Base-by-base conservation (phyloP, 371 early-diverging fungal genomes). In the Actinomucor elegans region DNA sequence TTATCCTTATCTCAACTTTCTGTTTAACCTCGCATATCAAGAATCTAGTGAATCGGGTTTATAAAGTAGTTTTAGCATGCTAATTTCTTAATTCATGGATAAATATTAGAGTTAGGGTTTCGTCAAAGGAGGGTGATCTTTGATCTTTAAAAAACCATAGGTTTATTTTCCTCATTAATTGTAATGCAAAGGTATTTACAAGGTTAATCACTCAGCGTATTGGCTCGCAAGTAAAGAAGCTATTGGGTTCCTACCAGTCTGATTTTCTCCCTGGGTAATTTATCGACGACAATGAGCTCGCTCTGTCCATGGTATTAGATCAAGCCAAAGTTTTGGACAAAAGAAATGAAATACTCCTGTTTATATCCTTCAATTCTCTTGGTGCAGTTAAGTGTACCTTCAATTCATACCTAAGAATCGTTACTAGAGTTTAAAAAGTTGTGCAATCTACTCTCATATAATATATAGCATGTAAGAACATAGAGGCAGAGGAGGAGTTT, bases 161-260 rank as follows among this genome's bases (percentile, higher is more conserved):
- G 4, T 66, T 61, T 6, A 59, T 64, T 0, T 60, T 35, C 8
- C 17, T 55, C 4, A 41, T 55, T 15, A 41, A 42, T 26, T 40
- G 44, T 5, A 64, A 71, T 32, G 59, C 57, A n/a, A 66, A 66
- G 12, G 9, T 66, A 0, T 66, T 66, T 38, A 64, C 62, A 1
- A 38, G 58, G 6, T 17, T 65, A 4, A 29, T 71, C 11, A 50
- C 55, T 3, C 27, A 43, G 12, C 28, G 55, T 1, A 21, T 68
- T 6, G 12, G 51, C 0, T 8, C 18, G 0, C 28, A 20, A 8
- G 14, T 36, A 2, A 17, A 24, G 24, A 5, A 10, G 1, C 23
- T 48, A 6, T 43, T 69, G 9, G 49, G 41, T 20, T 43, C 45
- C 9, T 53, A 24, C 21, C 64, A 61, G 40, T 51, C 62, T 5